Percentiles rank a stretch among this genome's conserved stretches.
phyloP scores from a whole-genome alignment of 495 filamentous ascomycete species.

The Clohesyomyces aquaticus region DNA sequence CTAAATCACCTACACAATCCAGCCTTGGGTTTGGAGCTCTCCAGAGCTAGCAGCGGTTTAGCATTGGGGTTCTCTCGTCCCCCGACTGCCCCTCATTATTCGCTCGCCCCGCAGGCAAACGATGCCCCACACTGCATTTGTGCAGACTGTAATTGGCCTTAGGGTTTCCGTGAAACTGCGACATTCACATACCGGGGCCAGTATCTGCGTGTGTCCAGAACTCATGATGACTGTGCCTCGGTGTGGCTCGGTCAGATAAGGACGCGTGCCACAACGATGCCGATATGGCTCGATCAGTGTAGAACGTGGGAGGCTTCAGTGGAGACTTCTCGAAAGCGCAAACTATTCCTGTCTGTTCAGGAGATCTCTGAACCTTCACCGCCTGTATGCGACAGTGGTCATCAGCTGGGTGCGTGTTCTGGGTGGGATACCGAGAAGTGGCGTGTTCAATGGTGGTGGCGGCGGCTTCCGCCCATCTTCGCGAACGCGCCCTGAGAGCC shows the following conservation, averaged over 20 bases:
- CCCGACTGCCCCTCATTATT: neutral
- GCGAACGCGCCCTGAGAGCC: neutral
- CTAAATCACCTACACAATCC: too few relatives aligned
- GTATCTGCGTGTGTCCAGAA: neutral
- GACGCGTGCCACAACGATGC: too few relatives aligned
- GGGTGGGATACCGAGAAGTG: neutral
- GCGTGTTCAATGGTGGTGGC: neutral
- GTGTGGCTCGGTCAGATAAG: too few relatives aligned
- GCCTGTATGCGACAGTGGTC: neutral
- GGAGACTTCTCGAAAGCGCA: neutral
- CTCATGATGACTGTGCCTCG: too few relatives aligned
- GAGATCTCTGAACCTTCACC: neutral
- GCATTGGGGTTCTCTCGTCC: neutral
- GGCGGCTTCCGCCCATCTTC: neutral
- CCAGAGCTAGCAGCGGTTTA: neutral
- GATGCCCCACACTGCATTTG: slow-evolving; percentile 6
- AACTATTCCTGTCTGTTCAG: neutral
- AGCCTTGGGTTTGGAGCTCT: too few relatives aligned
- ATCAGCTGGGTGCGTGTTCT: neutral
- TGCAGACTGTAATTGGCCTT: neutral
- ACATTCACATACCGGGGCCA: neutral
- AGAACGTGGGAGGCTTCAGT: neutral
- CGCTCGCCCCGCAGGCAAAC: neutral
- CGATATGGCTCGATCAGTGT: neutral
- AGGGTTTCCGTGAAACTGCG: neutral